These are phyloP conservation scores for Leucocoprinus birnbaumii DNA, from an alignment of 768 basidiomycete species.

Conservation along the genomic window DNA sequence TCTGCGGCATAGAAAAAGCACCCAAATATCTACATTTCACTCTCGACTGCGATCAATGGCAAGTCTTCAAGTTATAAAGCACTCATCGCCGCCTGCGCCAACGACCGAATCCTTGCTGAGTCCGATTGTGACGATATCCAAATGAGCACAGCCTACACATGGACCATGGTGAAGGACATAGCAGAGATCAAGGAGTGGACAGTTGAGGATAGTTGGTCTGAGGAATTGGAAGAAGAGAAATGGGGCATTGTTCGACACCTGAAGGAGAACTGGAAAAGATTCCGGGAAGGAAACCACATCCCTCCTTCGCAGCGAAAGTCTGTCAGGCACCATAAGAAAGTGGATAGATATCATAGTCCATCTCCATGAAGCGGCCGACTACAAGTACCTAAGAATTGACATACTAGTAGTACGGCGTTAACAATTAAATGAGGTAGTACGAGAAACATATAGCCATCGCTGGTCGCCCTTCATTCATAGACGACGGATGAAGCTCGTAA, in stretches of 20 bases:
- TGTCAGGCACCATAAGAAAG: constrained; percentile 16
- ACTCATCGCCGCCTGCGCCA: constrained; percentile 62
- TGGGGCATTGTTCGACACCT: constrained; percentile 70
- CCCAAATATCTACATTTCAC: constrained; percentile 79
- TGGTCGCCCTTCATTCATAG: no score
- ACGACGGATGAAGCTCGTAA: no score
- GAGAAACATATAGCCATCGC: no score
- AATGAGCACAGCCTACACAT: constrained; percentile 55
- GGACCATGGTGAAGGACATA: constrained; percentile 74
- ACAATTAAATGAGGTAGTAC: no score
- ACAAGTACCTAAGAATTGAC: neutral
- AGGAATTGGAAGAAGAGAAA: constrained; percentile 27
- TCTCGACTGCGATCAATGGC: constrained; percentile 83
- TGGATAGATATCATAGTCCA: constrained; percentile 1
- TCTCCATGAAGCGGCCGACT: neutral
- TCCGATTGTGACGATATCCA: constrained; percentile 79
- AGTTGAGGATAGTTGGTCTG: constrained; percentile 60
- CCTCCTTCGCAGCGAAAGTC: constrained; percentile 16
- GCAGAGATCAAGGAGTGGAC: constrained; percentile 78
- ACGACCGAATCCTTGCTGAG: constrained; percentile 77
- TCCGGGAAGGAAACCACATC: constrained; percentile 47
- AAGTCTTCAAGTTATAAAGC: constrained; percentile 60
- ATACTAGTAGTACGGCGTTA: no score
- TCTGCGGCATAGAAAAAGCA: constrained; percentile 58
- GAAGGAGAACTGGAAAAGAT: constrained; percentile 69